Percentiles rank a stretch among this genome's conserved stretches.
Evolutionary conservation across 805 yeast genomes (phyloP).

Genomic region (Tetrapisispora iriomotensis): DNA sequence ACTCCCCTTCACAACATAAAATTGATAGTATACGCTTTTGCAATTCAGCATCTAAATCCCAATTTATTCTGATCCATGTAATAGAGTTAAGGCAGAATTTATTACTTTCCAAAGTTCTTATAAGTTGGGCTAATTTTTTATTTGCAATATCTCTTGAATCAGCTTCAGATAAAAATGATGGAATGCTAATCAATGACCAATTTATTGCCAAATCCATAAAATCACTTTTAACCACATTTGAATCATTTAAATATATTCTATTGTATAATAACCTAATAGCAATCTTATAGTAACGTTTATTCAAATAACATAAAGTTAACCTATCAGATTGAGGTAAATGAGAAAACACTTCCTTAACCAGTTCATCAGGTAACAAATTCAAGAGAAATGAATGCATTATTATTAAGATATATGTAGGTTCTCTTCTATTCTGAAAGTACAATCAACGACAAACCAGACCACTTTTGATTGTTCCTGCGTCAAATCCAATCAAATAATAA

Average conservation of each 20-base stretch:
- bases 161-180: slow-evolving; percentile 19
- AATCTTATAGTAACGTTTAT: slow-evolving; percentile 22
- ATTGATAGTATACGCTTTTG: slow-evolving; percentile 26
- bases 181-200: slow-evolving; percentile 31
- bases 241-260: slow-evolving; percentile 33
- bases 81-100: slow-evolving; percentile 20
- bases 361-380: slow-evolving; percentile 19
- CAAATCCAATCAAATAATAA: too few species aligned
- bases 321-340: slow-evolving; percentile 32
- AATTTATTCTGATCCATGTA: slow-evolving; percentile 33
- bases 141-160: slow-evolving; percentile 27
- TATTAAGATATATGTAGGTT: background rate
- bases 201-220: slow-evolving; percentile 30
- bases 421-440: too few species aligned
- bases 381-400: slow-evolving; percentile 11
- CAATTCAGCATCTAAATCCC: slow-evolving; percentile 31
- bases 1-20: slow-evolving; percentile 22
- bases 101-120: slow-evolving; percentile 22
- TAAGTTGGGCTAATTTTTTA: slow-evolving; percentile 19
- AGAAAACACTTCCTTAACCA: slow-evolving; percentile 25
- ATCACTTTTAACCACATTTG: slow-evolving; percentile 31
- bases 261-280: slow-evolving; percentile 29
- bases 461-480: too few species aligned
- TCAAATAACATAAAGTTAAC: slow-evolving; percentile 19
- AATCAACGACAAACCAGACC: too few species aligned